phyloP scores from a whole-genome alignment of 345 rosid genomes.

The Isatis tinctoria region DNA sequence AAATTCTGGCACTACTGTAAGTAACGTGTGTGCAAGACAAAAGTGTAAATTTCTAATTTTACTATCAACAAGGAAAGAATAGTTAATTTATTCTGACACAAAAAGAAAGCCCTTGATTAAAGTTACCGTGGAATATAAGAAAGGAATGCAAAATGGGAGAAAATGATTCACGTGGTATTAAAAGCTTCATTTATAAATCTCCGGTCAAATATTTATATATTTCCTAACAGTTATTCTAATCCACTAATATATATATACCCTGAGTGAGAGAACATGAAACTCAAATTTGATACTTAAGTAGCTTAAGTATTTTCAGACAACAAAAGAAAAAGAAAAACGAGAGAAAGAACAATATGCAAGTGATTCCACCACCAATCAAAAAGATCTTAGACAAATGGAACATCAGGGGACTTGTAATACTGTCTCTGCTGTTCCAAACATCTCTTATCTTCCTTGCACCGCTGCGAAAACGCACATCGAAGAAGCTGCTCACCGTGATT shows the following conservation, averaged over 20 bases:
- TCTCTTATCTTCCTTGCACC: constrained; percentile 51
- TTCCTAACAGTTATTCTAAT: background rate
- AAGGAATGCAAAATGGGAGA: constrained; percentile 6
- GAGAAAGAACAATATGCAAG: constrained; percentile 6
- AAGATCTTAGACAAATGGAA: constrained; percentile 52
- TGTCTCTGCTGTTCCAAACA: constrained; percentile 50
- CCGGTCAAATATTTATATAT: background rate
- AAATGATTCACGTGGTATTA: constrained; percentile 1
- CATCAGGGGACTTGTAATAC: constrained; percentile 48
- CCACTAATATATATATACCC: background rate
- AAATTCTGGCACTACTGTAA: background rate
- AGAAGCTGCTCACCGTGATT: constrained; percentile 22
- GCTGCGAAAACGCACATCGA: constrained; percentile 41
- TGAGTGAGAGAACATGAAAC: background rate
- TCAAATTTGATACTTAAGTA: constrained; percentile 7
- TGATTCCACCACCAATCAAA: constrained; percentile 31
- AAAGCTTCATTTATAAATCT: constrained; percentile 3
- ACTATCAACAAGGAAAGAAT: constrained; percentile 28
- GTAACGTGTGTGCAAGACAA: constrained; percentile 3
- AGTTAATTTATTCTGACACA: constrained; percentile 19
- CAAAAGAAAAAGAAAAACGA: background rate
- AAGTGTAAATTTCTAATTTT: constrained; percentile 2
- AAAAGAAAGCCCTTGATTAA: background rate
- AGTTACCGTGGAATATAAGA: constrained; percentile 23
- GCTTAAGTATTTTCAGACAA: background rate